Percentiles rank a stretch among this genome's conserved stretches.
Evolutionary conservation across 805 yeast species (phyloP).

Genomic region (Nakazawaea ernobii): DNA sequence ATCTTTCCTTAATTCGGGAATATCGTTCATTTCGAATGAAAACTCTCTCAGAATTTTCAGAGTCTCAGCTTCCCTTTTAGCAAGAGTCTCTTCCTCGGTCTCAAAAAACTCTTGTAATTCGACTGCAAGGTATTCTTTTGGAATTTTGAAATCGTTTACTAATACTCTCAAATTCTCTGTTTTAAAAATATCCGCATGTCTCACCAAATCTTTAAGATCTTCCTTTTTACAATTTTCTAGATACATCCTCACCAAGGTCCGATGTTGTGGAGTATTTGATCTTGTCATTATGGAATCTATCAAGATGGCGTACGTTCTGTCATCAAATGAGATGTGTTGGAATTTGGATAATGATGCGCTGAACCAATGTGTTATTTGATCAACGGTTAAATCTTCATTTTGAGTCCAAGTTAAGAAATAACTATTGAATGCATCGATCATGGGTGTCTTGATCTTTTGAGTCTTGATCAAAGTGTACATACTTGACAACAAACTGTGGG

Average conservation of each 20-base stretch:
- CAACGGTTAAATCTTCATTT: conserved; percentile 31
- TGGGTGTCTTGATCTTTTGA: conserved; percentile 7
- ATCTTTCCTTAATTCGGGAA: conserved; percentile 47
- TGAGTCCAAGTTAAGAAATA: conserved; percentile 27
- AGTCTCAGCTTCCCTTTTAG: not conserved
- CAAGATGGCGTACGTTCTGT: conserved; percentile 56
- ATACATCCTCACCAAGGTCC: conserved; percentile 4
- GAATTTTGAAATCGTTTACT: conserved; percentile 15
- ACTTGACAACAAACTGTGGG: conserved; percentile 60
- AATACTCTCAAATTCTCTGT: conserved; percentile 34
- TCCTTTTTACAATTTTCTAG: not conserved
- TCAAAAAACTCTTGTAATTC: conserved; percentile 27
- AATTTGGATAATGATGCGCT: conserved; percentile 24
- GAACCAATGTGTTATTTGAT: conserved; percentile 40
- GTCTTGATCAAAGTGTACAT: conserved; percentile 35
- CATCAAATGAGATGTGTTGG: conserved; percentile 36
- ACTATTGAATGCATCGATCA: conserved; percentile 9
- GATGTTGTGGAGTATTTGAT: not conserved
- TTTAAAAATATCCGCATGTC: conserved; percentile 49
- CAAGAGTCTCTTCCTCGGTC: conserved; percentile 13
- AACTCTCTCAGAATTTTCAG: conserved; percentile 15
- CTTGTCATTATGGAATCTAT: conserved; percentile 31
- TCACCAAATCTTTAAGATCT: conserved; percentile 26
- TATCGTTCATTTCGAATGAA: conserved; percentile 6
- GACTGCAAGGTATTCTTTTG: conserved; percentile 21